Conservation (phyloP, 2,329 filamentous ascomycete genomes). For the Balansia obtecta region DNA sequence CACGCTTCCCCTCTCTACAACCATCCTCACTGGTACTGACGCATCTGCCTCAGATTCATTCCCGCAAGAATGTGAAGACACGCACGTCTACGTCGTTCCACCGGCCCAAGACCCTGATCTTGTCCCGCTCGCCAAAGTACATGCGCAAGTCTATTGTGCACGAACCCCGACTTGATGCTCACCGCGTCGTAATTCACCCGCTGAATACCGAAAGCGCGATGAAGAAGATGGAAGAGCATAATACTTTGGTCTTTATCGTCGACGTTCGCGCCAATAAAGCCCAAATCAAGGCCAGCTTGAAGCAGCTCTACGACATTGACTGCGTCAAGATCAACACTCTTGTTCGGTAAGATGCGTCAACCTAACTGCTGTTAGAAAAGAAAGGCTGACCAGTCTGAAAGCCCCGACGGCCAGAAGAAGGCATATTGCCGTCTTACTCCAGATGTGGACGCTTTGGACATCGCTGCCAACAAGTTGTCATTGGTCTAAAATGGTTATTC, state of each 20-base stretch:
- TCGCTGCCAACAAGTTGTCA: conserved; percentile 96
- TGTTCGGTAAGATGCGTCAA: conserved; percentile 56
- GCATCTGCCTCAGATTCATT: conserved; percentile 28
- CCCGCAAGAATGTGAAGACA: conserved; percentile 82
- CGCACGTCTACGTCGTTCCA: conserved; percentile 92
- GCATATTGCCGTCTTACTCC: conserved; percentile 90
- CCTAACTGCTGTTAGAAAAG: neutral
- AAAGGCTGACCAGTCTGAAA: neutral
- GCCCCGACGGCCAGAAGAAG: conserved; percentile 97
- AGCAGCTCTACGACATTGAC: conserved; percentile 99
- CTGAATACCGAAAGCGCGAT: conserved; percentile 99
- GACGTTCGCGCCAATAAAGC: conserved; percentile 98
- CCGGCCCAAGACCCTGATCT: conserved; percentile 89
- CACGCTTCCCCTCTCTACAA: neutral
- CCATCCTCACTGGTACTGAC: neutral
- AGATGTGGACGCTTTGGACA: conserved; percentile 97
- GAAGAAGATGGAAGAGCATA: conserved; percentile 99
- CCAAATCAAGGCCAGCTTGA: conserved; percentile 95
- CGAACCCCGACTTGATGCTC: conserved; percentile 84
- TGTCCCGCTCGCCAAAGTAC: conserved; percentile 89
- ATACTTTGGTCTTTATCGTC: conserved; percentile 97
- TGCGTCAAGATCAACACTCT: conserved; percentile 99
- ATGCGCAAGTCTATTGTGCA: conserved; percentile 90
- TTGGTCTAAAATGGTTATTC: conserved; percentile 56
- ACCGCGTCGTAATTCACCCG: conserved; percentile 95